These are phyloP conservation scores for Beta corolliflora DNA, from an alignment of 179 eudicot species.

Conservation along the genomic window DNA sequence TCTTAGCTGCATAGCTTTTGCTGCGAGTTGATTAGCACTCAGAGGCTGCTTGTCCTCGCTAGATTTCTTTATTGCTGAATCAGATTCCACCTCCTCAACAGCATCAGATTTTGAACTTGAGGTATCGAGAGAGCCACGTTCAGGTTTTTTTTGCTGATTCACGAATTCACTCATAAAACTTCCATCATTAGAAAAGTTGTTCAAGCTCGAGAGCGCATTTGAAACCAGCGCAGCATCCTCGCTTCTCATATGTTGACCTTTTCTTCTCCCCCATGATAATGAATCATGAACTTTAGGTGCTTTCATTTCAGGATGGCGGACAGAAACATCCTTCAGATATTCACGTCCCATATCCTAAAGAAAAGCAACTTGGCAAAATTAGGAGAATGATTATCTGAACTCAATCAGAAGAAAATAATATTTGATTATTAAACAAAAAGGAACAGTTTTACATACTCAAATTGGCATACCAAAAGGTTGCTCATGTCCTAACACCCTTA, in stretches of 20 bases:
- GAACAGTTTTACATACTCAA: too few species aligned
- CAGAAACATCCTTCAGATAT: conserved; percentile 40
- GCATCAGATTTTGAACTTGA: conserved; percentile 34
- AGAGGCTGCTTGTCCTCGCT: conserved; percentile 46
- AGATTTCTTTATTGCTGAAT: conserved; percentile 26
- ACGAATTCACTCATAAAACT: conserved; percentile 58
- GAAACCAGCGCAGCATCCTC: conserved; percentile 63
- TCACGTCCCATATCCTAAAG: conserved; percentile 40
- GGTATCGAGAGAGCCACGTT: conserved; percentile 27
- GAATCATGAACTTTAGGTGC: conserved; percentile 76
- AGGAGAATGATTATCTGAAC: neutral
- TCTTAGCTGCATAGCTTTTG: conserved; percentile 90
- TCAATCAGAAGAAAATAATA: neutral
- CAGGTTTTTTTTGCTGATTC: conserved; percentile 37
- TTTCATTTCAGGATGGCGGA: conserved; percentile 62
- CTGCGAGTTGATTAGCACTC: conserved; percentile 91
- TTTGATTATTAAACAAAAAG: too few species aligned
- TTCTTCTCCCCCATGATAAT: conserved; percentile 79
- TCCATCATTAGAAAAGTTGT: conserved; percentile 79
- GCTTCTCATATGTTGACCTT: conserved; percentile 44
- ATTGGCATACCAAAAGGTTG: neutral
- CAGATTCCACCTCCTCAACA: conserved; percentile 30
- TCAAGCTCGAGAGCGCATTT: conserved; percentile 67
- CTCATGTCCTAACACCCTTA: neutral
- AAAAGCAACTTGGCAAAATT: neutral